Evolutionary conservation across 306 rosid species (phyloP), one percentile per base, ranked within the genome.

Genomic region (Corylus heterophylla): DNA sequence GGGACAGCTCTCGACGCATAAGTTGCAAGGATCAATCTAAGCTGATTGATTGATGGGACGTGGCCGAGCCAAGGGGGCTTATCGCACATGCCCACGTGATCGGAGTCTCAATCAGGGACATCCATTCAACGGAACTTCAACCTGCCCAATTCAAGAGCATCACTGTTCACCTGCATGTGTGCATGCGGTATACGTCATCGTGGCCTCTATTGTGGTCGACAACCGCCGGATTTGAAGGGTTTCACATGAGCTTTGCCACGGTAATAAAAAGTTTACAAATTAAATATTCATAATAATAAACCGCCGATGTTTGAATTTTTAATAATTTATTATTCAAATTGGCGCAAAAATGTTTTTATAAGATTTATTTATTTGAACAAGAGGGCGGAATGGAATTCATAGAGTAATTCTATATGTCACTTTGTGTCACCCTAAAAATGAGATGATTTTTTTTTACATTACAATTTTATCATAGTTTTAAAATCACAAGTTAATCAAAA

Each of bases 11-110:
- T 16, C 71, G 18, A 20, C 5, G 20, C 52, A 1, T 22, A 14
- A 16, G 77, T 71, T 67, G 18, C 39, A 74, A 22, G 25, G 25
- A 22, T 22, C 25, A 22, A 80, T 80, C 75, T 42, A 51, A 31
- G 50, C 0, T 13, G 74, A 81, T 76, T 76, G 80, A 81, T 76
- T 69, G 84, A 81, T 70, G 22, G 61, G 80, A 81, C 82, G 25
- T 45, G 31, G 56, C 61, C 59, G 68, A 80, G 75, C 75, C 69
- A 47, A 47, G 17, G 5, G 20, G 35, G 69, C 31, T 67, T 74
- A n/a, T 59, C 11, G 51, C 72, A 68, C 72, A 68, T 68, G 51
- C 50, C 72, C 20, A 68, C 25, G 69, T 27, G 44, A 62, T 62
- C n/a, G 2, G 14, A 10, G 72, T 67, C 72, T 67, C 20, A 18